Percentiles rank a stretch among this genome's conserved stretches.
Evolutionary conservation across 2,329 filamentous ascomycete genomes (phyloP).

Genomic region (Fusarium udum): DNA sequence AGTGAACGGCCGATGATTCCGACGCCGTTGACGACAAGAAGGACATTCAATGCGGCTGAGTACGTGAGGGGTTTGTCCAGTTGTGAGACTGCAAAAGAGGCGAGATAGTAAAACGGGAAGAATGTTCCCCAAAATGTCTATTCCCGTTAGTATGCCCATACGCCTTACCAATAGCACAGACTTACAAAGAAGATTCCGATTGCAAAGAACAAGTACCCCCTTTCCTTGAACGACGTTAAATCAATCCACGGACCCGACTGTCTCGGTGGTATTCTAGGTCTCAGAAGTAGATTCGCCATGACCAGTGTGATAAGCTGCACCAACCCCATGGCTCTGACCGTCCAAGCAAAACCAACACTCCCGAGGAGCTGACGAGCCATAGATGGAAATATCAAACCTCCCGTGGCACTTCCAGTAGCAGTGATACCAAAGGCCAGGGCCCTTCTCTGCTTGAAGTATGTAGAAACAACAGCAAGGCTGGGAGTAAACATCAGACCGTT

Average conservation of each 20-base stretch:
- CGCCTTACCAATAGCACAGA: background rate
- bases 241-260: constrained; percentile 11
- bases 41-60: background rate
- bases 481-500: background rate
- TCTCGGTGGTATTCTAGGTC: background rate
- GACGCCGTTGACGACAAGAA: constrained; percentile 5
- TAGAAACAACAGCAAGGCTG: background rate
- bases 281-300: background rate
- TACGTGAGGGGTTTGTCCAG: background rate
- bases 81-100: constrained; percentile 1
- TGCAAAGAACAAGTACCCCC: constrained; percentile 1
- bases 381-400: background rate
- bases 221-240: constrained; percentile 1
- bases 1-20: background rate
- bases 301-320: background rate
- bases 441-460: background rate
- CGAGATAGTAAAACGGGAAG: constrained; percentile 13
- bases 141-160: background rate
- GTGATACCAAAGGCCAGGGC: background rate
- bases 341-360: background rate
- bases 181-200: constrained; percentile 10
- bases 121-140: constrained; percentile 5
- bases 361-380: background rate
- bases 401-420: background rate
- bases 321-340: background rate